A percentile compares a stretch with the other conserved stretches of the same genome.
phyloP scores from a whole-genome alignment of 2,329 filamentous ascomycete genomes.

The Eutypa lata region DNA sequence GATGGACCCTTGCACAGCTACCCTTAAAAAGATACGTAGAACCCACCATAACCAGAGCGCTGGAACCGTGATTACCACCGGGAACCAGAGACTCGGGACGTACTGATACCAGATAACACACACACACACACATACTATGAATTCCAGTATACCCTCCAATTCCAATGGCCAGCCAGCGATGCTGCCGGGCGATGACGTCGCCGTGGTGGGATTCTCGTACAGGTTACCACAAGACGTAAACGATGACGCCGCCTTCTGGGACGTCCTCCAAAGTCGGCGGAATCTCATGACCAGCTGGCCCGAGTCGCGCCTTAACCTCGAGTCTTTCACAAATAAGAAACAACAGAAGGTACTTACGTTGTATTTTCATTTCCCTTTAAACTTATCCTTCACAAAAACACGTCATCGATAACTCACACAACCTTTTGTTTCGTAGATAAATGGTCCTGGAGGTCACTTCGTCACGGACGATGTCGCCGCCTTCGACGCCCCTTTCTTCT shows the following conservation, averaged over 20 bases:
- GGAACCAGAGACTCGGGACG: too few species aligned
- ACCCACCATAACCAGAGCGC: too few species aligned
- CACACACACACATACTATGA: too few species aligned
- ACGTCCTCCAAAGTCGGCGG: conserved; percentile 25
- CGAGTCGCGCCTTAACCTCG: conserved; percentile 24
- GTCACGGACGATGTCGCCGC: conserved; percentile 28
- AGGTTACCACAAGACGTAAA: conserved; percentile 34
- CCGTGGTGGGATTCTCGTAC: conserved; percentile 35
- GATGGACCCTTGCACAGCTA: too few species aligned
- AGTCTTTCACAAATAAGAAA: conserved; percentile 20
- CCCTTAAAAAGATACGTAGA: too few species aligned
- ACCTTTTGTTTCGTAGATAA: conserved; percentile 10
- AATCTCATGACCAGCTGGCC: conserved; percentile 33
- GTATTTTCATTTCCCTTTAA: too few species aligned
- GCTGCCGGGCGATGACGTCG: conserved; percentile 4
- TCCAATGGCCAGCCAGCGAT: too few species aligned
- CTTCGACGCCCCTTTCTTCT: conserved; percentile 40
- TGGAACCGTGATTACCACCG: too few species aligned
- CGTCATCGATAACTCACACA: conserved; percentile 21
- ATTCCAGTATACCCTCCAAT: too few species aligned
- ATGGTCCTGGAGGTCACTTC: conserved; percentile 26
- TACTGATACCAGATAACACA: too few species aligned
- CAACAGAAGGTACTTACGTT: conserved; percentile 7
- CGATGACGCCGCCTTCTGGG: conserved; percentile 31
- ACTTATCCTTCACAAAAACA: too few species aligned